Conservation (phyloP, 108 stramenopile species). For the Fistulifera solaris region DNA sequence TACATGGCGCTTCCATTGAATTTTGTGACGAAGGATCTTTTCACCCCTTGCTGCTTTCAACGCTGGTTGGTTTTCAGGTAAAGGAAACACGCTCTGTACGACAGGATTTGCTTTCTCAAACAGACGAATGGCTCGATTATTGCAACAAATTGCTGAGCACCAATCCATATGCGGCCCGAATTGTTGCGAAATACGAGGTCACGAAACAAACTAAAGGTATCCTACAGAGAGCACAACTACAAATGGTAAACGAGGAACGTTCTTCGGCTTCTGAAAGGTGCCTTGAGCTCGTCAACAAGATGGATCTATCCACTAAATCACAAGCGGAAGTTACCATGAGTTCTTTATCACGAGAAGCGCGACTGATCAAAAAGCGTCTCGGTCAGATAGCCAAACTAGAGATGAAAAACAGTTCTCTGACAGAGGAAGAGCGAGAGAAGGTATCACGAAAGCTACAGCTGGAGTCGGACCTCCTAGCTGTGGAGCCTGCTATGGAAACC, state of each 20-base stretch:
- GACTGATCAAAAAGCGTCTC: constrained; percentile 37
- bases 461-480: constrained; percentile 29
- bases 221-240: not conserved
- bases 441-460: constrained; percentile 25
- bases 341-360: constrained; percentile 28
- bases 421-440: constrained; percentile 36
- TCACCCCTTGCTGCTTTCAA: constrained; percentile 35
- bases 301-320: constrained; percentile 25
- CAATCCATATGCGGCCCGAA: not conserved
- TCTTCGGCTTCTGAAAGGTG: constrained; percentile 2
- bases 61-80: constrained; percentile 14
- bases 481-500: constrained; percentile 31
- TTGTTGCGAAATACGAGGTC: not conserved
- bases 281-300: constrained; percentile 17
- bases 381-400: constrained; percentile 27
- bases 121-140: constrained; percentile 17
- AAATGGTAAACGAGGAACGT: too few species aligned
- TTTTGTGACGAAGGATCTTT: constrained; percentile 28
- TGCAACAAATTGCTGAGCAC: not conserved
- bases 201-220: not conserved
- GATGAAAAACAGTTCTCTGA: constrained; percentile 7
- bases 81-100: constrained; percentile 14
- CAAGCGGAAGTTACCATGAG: not conserved
- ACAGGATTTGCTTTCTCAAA: constrained; percentile 12
- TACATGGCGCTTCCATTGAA: not conserved